Evolutionary conservation across 1,284 basidiomycete genomes (phyloP), one percentile per base, ranked within the genome.

Genomic region (Leccinum laetum): DNA sequence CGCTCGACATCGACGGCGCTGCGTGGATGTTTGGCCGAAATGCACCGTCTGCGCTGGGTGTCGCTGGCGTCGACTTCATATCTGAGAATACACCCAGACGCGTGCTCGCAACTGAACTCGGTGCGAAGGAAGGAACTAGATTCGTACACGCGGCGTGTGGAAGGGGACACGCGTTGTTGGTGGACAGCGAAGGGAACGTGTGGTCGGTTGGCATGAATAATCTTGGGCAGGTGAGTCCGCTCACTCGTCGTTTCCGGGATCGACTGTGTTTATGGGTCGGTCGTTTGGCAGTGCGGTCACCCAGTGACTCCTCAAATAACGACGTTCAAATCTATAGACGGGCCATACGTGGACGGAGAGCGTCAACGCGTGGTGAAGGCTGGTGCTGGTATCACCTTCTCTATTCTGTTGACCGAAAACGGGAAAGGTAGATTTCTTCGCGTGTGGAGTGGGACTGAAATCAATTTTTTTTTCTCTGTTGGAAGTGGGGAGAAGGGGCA

Each of bases 401-500:
- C 93, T 1, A 77, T 96, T 16, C 86, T 96, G 62, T 83, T 97
- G 64, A 92, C 94, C 4, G 86, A 87, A 63, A 83, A 83, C 26
- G 96, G 95, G 21, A 90, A 89, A 83, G 86, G 91, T 89, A 69
- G 53, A 77, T 8, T 26, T 61, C 65, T 59, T 29, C 61, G 21
- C 16, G 58, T 56, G 44, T 55, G 44, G 46, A 7, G 62, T 65
- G 11, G 26, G 32, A 41, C 53, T 70, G 29, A 64, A 60, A 65
- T 61, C 49, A 61, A 64, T 26, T 16, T 39, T 18, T 18, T 18
- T 18, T 98, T 92, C 73, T 86, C 94, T 0, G 90, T 94, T 69
- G 96, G 96, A 41, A 95, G 92, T 63, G 92, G 89, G n/a, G 95
- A 98, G 78, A 90, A 94, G 69, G 96, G 96, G 2, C 95, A 98